Evolutionary conservation across 805 yeast species (phyloP).

Genomic region (Phaffomyces opuntiae): DNA sequence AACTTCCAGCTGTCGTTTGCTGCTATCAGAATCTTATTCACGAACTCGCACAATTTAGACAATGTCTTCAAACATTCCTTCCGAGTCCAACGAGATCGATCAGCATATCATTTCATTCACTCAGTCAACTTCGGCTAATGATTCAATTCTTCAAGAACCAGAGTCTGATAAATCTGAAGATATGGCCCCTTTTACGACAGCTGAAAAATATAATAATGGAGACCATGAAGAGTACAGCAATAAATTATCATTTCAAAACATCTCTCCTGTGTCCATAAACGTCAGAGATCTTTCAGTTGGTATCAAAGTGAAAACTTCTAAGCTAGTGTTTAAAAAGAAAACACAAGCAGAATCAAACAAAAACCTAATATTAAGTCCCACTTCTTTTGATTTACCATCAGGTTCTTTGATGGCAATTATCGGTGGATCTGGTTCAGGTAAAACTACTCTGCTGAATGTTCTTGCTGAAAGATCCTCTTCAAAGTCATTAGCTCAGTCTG

Average conservation of each 20-base stretch:
- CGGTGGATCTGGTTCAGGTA: conserved; percentile 89
- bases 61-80: no score
- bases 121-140: no score
- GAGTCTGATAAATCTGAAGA: neutral
- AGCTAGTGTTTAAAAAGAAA: neutral
- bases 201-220: neutral
- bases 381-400: conserved; percentile 57
- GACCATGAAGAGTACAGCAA: neutral
- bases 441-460: conserved; percentile 71
- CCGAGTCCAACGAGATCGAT: no score
- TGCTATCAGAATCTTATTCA: no score
- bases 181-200: neutral
- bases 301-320: neutral
- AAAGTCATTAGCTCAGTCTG: conserved; percentile 31
- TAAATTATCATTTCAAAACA: conserved; percentile 5
- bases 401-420: conserved; percentile 73
- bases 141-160: no score
- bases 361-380: conserved; percentile 16
- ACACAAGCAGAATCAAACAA: neutral
- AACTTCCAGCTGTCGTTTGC: no score
- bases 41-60: no score
- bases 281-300: conserved; percentile 7
- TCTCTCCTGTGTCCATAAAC: conserved; percentile 4
- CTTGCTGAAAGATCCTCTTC: conserved; percentile 45
- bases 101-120: no score